A percentile compares a stretch with the other conserved stretches of the same genome.
phyloP scores from a whole-genome alignment of 768 basidiomycete genomes.

The Termitomyces sp. region DNA sequence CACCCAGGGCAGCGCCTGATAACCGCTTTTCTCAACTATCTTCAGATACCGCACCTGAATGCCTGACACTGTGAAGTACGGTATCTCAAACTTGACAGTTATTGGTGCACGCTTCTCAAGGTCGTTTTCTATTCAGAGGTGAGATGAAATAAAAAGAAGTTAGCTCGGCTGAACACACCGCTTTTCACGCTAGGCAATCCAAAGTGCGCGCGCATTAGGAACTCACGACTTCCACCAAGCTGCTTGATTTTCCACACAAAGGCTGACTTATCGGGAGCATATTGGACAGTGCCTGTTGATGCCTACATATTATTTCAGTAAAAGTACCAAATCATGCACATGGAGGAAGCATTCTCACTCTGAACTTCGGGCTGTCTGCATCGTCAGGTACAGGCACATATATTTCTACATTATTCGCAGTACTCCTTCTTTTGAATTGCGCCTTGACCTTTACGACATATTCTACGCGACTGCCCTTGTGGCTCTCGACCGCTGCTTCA shows the following conservation, averaged over 20 bases:
- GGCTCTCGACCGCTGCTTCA: constrained; percentile 93
- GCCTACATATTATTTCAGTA: constrained; percentile 43
- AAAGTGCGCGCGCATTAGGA: constrained; percentile 97
- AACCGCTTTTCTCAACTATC: constrained; percentile 97
- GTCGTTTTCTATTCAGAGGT: constrained; percentile 49
- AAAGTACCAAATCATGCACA: not conserved
- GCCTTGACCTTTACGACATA: constrained; percentile 96
- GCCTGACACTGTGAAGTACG: constrained; percentile 96
- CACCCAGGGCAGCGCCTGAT: constrained; percentile 95
- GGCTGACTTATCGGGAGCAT: constrained; percentile 95
- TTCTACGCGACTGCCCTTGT: constrained; percentile 88
- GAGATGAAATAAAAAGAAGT: not conserved
- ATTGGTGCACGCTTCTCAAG: constrained; percentile 90
- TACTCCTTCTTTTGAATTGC: constrained; percentile 94
- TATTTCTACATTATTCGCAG: constrained; percentile 98
- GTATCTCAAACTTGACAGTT: constrained; percentile 96
- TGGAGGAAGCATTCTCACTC: constrained; percentile 44
- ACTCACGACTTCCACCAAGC: constrained; percentile 91
- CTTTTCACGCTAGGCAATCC: constrained; percentile 90
- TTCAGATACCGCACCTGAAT: constrained; percentile 98
- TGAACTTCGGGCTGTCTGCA: constrained; percentile 95
- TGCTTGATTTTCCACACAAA: constrained; percentile 99
- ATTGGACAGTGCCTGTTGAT: constrained; percentile 91
- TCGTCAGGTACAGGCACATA: constrained; percentile 99
- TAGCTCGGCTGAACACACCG: constrained; percentile 45